A percentile compares a stretch with the other conserved stretches of the same genome.
These are phyloP conservation scores for Penicillium janthinellum DNA, from an alignment of 2,329 filamentous ascomycete species.

Conservation along the genomic window DNA sequence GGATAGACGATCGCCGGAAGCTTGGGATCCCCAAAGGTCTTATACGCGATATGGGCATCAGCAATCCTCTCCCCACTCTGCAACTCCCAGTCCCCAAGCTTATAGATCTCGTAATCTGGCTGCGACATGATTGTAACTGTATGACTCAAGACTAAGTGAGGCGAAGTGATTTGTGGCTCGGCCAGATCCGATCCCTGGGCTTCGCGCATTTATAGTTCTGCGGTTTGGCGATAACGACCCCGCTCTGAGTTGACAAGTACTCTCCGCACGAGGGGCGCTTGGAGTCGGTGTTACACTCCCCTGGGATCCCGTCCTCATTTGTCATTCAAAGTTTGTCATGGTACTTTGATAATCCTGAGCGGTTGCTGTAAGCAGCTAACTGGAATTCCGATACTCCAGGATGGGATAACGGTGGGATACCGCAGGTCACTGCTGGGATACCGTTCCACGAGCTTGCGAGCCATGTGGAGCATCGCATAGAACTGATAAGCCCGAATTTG, in stretches of 20 bases:
- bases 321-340: neutral
- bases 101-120: conserved; percentile 53
- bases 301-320: neutral
- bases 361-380: neutral
- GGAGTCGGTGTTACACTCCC: conserved; percentile 5
- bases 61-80: conserved; percentile 64
- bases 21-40: conserved; percentile 67
- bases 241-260: conserved; percentile 11
- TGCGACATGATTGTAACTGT: conserved; percentile 18
- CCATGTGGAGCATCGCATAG: neutral
- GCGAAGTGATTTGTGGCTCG: neutral
- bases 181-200: neutral
- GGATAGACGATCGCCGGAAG: conserved; percentile 73
- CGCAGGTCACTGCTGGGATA: neutral
- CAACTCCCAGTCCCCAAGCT: conserved; percentile 67
- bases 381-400: neutral
- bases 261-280: conserved; percentile 17
- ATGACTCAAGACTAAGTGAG: neutral
- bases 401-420: neutral
- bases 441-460: neutral
- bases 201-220: conserved; percentile 14
- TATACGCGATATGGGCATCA: conserved; percentile 72
- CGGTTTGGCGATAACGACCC: conserved; percentile 14
- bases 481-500: neutral
- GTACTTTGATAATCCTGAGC: neutral